These are phyloP conservation scores for Gliomastix tumulicola DNA, from an alignment of 2,329 filamentous ascomycete species.

Conservation along the genomic window DNA sequence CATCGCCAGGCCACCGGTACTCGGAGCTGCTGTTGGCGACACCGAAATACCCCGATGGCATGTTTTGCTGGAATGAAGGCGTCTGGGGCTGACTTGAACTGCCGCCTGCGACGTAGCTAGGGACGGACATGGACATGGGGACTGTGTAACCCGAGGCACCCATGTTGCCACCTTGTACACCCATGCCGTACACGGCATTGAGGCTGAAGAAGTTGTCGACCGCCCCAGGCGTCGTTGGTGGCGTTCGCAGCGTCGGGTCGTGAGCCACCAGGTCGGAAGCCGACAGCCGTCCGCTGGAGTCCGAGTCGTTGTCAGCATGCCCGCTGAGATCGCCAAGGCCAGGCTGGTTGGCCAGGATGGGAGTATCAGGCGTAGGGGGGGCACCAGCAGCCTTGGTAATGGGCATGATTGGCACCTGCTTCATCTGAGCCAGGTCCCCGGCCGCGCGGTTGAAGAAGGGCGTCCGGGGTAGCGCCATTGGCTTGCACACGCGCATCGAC, in stretches of 20 bases:
- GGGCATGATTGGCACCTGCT: constrained; percentile 32
- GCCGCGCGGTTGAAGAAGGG: constrained; percentile 35
- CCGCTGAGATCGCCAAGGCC: constrained; percentile 11
- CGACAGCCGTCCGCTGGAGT: constrained; percentile 19
- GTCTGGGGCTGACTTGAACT: constrained; percentile 39
- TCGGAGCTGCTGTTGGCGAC: constrained; percentile 32
- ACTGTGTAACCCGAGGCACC: too few species aligned
- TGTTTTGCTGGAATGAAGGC: constrained; percentile 34
- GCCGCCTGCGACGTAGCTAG: constrained; percentile 35
- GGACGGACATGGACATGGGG: constrained; percentile 30
- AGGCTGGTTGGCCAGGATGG: constrained; percentile 29
- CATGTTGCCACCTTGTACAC: too few species aligned
- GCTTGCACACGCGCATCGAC: constrained; percentile 23
- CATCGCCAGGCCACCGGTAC: constrained; percentile 44
- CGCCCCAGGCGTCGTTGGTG: constrained; percentile 45
- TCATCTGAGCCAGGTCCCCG: constrained; percentile 34
- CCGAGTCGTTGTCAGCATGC: constrained; percentile 11
- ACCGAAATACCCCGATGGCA: constrained; percentile 33
- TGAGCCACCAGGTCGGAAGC: constrained; percentile 19
- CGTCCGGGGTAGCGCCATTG: constrained; percentile 21
- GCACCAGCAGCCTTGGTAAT: constrained; percentile 31
- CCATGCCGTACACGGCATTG: constrained; percentile 29
- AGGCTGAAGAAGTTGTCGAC: constrained; percentile 30
- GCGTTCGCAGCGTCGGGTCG: constrained; percentile 42
- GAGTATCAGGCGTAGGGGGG: constrained; percentile 43